Percentiles rank a stretch among this genome's conserved stretches.
Evolutionary conservation across 1,284 basidiomycete genomes (phyloP).

Genomic region (Cerioporus squamosus): DNA sequence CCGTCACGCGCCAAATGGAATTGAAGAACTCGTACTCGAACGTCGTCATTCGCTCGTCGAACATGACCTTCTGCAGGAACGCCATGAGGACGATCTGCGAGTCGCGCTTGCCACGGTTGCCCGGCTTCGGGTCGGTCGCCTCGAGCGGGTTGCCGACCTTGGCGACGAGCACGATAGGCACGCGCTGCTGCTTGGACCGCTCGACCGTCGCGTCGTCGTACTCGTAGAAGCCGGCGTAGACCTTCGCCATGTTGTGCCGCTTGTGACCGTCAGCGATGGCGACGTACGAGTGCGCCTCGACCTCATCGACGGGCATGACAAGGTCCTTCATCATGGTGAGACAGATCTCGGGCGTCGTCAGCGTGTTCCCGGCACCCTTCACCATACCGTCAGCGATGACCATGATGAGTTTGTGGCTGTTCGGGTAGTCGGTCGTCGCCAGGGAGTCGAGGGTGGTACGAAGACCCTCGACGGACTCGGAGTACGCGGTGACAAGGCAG

Average conservation of each 20-base stretch:
- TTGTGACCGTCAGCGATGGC: constrained; percentile 99
- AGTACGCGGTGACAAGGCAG: constrained; percentile 98
- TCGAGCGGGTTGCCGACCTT: constrained; percentile 95
- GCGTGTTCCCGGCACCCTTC: constrained; percentile 87
- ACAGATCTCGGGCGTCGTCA: constrained; percentile 94
- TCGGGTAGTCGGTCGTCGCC: constrained; percentile 98
- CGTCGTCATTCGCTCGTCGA: constrained; percentile 99
- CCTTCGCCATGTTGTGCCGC: constrained; percentile 99
- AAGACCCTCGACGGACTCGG: constrained; percentile 95
- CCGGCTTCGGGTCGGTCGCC: constrained; percentile 88
- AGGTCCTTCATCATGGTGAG: constrained; percentile 98
- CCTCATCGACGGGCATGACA: constrained; percentile 81
- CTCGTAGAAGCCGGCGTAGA: constrained; percentile 96
- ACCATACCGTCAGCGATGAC: constrained; percentile 99
- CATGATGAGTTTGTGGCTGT: constrained; percentile 95
- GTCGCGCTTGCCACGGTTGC: constrained; percentile 98
- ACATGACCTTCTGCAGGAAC: constrained; percentile 99
- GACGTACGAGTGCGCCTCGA: constrained; percentile 95
- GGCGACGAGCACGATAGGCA: constrained; percentile 94
- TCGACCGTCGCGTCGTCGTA: constrained; percentile 95
- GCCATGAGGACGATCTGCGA: constrained; percentile 97
- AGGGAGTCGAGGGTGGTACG: constrained; percentile 97
- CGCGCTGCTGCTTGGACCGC: constrained; percentile 93
- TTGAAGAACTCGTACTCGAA: constrained; percentile 99
- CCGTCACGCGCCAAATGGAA: constrained; percentile 92